Base-by-base conservation (phyloP, 179 eudicot species). In the Silene coronaria region DNA sequence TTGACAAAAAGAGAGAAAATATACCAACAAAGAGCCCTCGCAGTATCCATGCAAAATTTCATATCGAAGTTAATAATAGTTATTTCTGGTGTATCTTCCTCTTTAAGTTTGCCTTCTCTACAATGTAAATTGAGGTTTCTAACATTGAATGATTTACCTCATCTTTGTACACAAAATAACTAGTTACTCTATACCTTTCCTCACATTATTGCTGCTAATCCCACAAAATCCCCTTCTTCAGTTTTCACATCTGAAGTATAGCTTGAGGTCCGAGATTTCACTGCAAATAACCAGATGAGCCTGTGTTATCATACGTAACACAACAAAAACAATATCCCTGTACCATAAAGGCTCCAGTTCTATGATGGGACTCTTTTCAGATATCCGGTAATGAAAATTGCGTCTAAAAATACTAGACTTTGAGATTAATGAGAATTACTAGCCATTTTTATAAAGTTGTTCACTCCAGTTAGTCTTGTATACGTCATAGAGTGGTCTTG, bases 181-280 rank as follows among this genome's bases (percentile, higher is more conserved):
- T 14, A 2, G 3, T 22, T 63, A 70, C 61, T n/a, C 36, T 17
- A 5, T 38, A 45, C 58, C 27, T 27, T 63, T 70, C 76, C 67
- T 86, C 81, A 89, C 78, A 84, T 75, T 38, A 92, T 88, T 59
- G 96, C 90, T 51, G 98, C 96, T 83, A 91, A 81, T 46, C 98
- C 98, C 19, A 93, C 72, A 7, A 75, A 21, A 34, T 77, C 93
- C 59, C 85, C 89, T 75, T 91, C 96, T 28, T 82, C 85, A 27
- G 62, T 76, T 61, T 75, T 80, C 65, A 91, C 82, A 66, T 83
- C 90, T 62, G 82, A 34, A 75, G 82, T 77, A 70, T 82, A 66
- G 67, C 71, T 80, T 28, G 78, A 36, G 78, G 82, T 83, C 58
- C 93, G 93, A 66, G 90, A 81, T 85, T 91, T 84, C 65, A 78